Base-by-base conservation (phyloP, 169 alveolate genomes). In the Plasmodium gonderi region DNA sequence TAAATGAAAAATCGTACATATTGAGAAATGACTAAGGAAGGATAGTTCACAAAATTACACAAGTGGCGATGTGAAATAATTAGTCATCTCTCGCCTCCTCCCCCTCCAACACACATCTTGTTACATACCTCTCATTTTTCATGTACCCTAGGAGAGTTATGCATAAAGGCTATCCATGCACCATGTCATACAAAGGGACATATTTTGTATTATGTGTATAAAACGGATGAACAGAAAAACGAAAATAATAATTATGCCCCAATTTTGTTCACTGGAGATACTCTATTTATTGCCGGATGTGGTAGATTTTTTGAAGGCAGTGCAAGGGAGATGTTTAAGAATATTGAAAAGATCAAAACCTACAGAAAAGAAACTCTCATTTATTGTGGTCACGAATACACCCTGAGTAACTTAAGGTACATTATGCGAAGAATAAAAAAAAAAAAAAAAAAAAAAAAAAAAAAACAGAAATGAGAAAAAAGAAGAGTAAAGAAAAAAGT, bases 161-260 rank as follows among this genome's bases (percentile, higher is more conserved):
- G 67, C 49, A 94, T 98, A 6, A 95, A 80, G 69, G 96, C 97
- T 74, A 78, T 97, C 47, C 98, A 96, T 40, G 98, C 98, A 17
- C 98, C 99, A 3, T 98, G 99, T 91, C 99, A 98, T 92, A 98
- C 99, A n/a, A 94, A 82, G 67, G 99, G 99, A 0, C 99, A 98
- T 54, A 96, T 97, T 68, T 93, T 98, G 75, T 98, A 97, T 95
- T 98, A 97, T 82, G 96, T 97, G 60, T 85, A 90, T 29, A 90
- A 68, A 33, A 54, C 87, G 0, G 89, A 82, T 51, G 91, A 81
- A 17, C 93, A 90, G 29, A 65, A 72, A 42, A 80, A 93, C 23
- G 93, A 81, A 40, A 60, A 78, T 42, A 90, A 87, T 3, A 42
- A 40, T 12, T 54, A 60, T 42, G 94, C 92, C 26, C 97, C 97